These are phyloP conservation scores for Pelargonium myrrhifolium DNA, from an alignment of 441 rosid species.

Conservation along the genomic window DNA sequence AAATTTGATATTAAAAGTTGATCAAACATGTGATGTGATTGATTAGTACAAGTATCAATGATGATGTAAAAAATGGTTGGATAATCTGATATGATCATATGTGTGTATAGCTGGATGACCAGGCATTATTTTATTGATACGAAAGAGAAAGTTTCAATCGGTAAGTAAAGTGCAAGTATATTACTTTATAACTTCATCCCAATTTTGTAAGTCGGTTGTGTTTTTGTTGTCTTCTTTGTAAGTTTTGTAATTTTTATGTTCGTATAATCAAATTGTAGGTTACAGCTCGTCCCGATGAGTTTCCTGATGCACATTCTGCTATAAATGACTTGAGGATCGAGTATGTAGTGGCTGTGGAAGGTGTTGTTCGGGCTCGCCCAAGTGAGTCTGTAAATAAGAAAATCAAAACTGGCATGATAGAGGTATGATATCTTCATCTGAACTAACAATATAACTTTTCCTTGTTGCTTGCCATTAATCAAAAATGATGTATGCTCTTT, in stretches of 20 bases:
- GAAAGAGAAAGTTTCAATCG: too few species aligned
- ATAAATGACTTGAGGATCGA: conserved; percentile 74
- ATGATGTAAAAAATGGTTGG: too few species aligned
- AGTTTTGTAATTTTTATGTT: neutral
- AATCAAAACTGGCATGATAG: conserved; percentile 78
- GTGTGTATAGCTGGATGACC: too few species aligned
- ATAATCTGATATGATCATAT: too few species aligned
- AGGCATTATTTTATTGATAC: too few species aligned
- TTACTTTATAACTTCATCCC: too few species aligned
- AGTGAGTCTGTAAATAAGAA: conserved; percentile 69
- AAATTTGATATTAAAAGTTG: too few species aligned
- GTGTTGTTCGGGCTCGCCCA: conserved; percentile 67
- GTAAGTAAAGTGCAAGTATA: too few species aligned
- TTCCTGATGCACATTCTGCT: conserved; percentile 69
- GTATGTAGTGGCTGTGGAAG: conserved; percentile 78
- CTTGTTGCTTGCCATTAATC: neutral
- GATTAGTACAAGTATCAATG: too few species aligned
- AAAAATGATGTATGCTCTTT: neutral
- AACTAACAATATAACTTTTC: neutral
- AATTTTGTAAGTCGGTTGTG: neutral
- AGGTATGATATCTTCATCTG: conserved; percentile 36
- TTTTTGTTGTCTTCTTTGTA: neutral
- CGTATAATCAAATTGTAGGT: conserved; percentile 29
- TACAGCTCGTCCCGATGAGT: conserved; percentile 72
- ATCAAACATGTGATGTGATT: too few species aligned